Base-by-base conservation (phyloP, 192 early-diverging fungal genomes). In the Bifiguratus adelaidae region DNA sequence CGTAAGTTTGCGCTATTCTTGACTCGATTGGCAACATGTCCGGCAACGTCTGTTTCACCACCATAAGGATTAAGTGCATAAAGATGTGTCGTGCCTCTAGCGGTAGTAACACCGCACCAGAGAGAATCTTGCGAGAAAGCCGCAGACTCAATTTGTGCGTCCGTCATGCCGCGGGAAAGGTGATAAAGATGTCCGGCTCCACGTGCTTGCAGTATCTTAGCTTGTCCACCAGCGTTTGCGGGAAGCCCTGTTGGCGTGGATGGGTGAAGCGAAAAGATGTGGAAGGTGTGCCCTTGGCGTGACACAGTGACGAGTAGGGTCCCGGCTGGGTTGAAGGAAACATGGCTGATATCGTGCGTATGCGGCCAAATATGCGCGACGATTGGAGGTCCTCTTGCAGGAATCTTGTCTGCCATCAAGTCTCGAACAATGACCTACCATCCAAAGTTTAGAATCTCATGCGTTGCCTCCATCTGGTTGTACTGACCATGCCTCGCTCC, bases 101-200 rank as follows among this genome's bases (percentile, higher is more conserved):
- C 76, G 1, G 86, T 86, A 26, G 71, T 82, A 1, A 83, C 85
- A 9, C 70, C 77, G 35, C 83, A 67, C 86, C 86, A 91, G 9
- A 65, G 67, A n/a, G 78, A 76, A 44, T 89, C 84, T 3, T 59
- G 36, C 13, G 77, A 81, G 45, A 86, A 89, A 2, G 72, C 55
- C 35, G 81, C 71, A 48, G 74, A 72, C 48, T 86, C 81, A 11
- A 91, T 72, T 21, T 56, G 71, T 5, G 86, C 88, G 41, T 78
- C 65, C 0, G 88, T 91, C 48, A 76, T 82, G 6, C 88, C 88
- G 13, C 88, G 73, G n/a, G 85, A 70, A 25, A 89, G 68, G 30
- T 74, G 74, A 46, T 88, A 91, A 5, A 91, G 25, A 53, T 74
- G 76, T 6, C 63, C 48, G 8, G 56, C 57, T 9, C 63, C 63